These are phyloP conservation scores for Friedmanniomyces endolithicus DNA, from an alignment of 495 filamentous ascomycete species.

Conservation along the genomic window DNA sequence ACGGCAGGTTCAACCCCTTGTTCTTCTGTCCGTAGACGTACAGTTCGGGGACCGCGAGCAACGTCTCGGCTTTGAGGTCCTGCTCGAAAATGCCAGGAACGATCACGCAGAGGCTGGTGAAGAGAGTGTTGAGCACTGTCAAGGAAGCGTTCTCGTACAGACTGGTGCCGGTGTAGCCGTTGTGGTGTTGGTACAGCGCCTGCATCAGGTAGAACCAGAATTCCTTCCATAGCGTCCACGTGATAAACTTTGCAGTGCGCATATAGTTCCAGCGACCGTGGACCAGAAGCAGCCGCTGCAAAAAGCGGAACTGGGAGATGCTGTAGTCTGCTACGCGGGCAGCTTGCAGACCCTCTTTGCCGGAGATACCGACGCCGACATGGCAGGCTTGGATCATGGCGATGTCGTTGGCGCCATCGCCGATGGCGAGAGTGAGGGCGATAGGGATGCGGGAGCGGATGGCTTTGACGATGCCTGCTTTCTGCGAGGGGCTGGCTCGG, in stretches of 20 bases:
- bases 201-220: constrained; percentile 70
- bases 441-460: constrained; percentile 61
- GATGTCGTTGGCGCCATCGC: constrained; percentile 91
- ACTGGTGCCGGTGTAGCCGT: constrained; percentile 80
- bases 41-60: constrained; percentile 81
- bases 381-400: constrained; percentile 95
- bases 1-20: constrained; percentile 62
- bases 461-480: constrained; percentile 69
- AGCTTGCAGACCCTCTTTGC: constrained; percentile 85
- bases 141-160: constrained; percentile 80
- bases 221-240: constrained; percentile 32
- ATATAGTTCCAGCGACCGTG: constrained; percentile 93
- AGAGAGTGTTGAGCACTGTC: constrained; percentile 89
- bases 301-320: constrained; percentile 84
- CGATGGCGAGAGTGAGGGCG: constrained; percentile 83
- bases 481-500: constrained; percentile 78
- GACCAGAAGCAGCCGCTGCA: constrained; percentile 71
- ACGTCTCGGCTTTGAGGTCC: constrained; percentile 64
- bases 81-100: constrained; percentile 86
- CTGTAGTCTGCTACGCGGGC: constrained; percentile 84
- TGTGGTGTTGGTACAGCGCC: constrained; percentile 72
- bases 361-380: constrained; percentile 87
- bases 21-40: constrained; percentile 74
- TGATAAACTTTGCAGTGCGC: constrained; percentile 76
- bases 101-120: constrained; percentile 86